Conservation (phyloP, 2,329 filamentous ascomycete genomes). For the Cryphonectria nitschkei region DNA sequence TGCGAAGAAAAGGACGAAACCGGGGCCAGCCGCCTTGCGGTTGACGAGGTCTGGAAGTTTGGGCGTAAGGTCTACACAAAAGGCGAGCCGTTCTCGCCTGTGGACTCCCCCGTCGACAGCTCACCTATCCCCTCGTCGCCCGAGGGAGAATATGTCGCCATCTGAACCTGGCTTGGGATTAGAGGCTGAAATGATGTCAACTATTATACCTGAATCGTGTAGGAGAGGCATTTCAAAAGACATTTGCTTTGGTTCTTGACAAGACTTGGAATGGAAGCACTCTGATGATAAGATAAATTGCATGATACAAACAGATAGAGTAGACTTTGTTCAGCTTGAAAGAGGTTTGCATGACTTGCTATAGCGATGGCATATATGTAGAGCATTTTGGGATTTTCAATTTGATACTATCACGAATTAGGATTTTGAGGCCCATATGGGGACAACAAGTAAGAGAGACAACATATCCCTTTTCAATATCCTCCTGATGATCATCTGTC, state of each 20-base stretch:
- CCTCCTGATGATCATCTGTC: background rate
- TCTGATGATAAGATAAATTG: background rate
- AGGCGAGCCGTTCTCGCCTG: conserved; percentile 27
- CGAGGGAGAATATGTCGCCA: conserved; percentile 9
- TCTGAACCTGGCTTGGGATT: background rate
- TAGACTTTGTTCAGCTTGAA: background rate
- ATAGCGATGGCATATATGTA: conserved; percentile 7
- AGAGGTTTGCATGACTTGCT: background rate
- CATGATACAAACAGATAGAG: background rate
- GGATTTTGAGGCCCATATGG: background rate
- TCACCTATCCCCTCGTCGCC: conserved; percentile 22
- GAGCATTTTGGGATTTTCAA: conserved; percentile 4
- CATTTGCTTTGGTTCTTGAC: background rate
- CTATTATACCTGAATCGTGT: background rate
- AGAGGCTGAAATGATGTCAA: background rate
- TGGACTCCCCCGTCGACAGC: conserved; percentile 25
- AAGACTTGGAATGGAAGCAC: background rate
- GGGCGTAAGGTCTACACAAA: conserved; percentile 56
- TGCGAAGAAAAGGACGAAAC: conserved; percentile 53
- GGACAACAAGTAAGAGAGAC: background rate
- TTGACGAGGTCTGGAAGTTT: conserved; percentile 85
- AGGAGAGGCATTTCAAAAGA: background rate
- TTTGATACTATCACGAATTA: background rate
- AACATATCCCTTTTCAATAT: background rate
- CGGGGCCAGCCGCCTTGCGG: conserved; percentile 55